phyloP scores from a whole-genome alignment of 768 basidiomycete species.

The Crassisporium funariophilum region DNA sequence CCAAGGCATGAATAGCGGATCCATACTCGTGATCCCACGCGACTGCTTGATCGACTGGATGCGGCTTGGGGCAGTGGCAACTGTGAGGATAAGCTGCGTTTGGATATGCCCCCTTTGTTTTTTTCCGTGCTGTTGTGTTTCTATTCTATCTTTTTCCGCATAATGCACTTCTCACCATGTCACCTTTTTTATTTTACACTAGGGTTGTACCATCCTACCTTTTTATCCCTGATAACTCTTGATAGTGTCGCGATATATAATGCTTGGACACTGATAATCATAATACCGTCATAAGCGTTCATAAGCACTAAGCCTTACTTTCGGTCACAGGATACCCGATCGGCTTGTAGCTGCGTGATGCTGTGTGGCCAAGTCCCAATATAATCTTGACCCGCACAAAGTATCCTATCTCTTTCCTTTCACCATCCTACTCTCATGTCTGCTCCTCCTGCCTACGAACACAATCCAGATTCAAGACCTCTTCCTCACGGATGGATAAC shows the following conservation, averaged over 20 bases:
- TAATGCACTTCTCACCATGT: constrained; percentile 24
- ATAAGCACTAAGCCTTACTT: constrained; percentile 2
- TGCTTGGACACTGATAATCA: constrained; percentile 25
- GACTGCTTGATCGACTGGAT: not conserved
- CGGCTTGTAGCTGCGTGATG: constrained; percentile 32
- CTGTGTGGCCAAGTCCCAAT: constrained; percentile 17
- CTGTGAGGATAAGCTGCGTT: constrained; percentile 2
- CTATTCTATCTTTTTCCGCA: constrained; percentile 27
- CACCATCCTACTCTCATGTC: constrained; percentile 34
- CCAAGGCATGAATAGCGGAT: constrained; percentile 21
- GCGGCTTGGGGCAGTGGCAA: constrained; percentile 1
- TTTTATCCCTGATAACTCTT: constrained; percentile 19
- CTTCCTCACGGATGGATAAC: constrained; percentile 71
- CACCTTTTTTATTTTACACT: constrained; percentile 25
- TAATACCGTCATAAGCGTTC: constrained; percentile 17
- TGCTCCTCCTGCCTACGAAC: constrained; percentile 42
- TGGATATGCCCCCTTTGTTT: constrained; percentile 12
- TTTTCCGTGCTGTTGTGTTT: constrained; percentile 18
- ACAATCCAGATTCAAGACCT: constrained; percentile 58
- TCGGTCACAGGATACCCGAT: no score
- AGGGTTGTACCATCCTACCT: constrained; percentile 18
- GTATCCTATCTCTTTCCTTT: constrained; percentile 6
- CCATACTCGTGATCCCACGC: not conserved
- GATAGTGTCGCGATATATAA: constrained; percentile 20
- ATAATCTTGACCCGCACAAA: no score